These are phyloP conservation scores for Raphidocelis subcapitata DNA, from an alignment of 139 green algal genomes.

Conservation along the genomic window DNA sequence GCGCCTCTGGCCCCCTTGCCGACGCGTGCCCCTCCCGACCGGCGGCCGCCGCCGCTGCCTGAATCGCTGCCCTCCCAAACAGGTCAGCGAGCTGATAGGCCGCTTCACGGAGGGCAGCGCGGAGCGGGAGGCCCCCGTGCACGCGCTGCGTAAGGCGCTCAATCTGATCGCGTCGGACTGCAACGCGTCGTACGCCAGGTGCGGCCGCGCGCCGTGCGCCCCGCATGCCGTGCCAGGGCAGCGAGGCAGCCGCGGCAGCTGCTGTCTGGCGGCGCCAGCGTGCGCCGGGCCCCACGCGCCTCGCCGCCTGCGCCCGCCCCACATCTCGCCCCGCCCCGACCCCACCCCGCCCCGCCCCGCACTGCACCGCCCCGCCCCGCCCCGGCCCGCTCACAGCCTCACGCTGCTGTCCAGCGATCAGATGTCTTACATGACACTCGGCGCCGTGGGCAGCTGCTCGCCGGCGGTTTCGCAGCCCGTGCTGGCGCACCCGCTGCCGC, in stretches of 20 bases:
- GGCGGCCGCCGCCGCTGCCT: background rate
- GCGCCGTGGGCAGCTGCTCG: constrained; percentile 26
- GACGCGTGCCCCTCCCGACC: no score
- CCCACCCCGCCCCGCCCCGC: no score
- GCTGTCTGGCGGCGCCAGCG: background rate
- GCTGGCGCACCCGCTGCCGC: constrained; percentile 3
- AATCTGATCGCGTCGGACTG: constrained; percentile 46
- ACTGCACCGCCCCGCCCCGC: no score
- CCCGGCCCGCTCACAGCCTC: constrained; percentile 39
- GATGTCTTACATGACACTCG: constrained; percentile 35
- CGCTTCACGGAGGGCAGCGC: constrained; percentile 47
- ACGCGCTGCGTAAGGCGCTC: constrained; percentile 42
- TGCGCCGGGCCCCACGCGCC: background rate
- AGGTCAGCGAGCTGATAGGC: constrained; percentile 56
- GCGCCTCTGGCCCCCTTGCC: background rate
- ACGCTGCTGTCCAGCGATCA: constrained; percentile 38
- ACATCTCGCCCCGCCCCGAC: no score
- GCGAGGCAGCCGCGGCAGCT: background rate
- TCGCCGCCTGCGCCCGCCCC: background rate
- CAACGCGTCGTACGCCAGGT: constrained; percentile 46
- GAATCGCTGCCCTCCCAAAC: background rate
- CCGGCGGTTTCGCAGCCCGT: constrained; percentile 11
- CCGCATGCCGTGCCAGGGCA: background rate
- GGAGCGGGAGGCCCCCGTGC: constrained; percentile 47
- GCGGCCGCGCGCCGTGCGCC: background rate